These are phyloP conservation scores for Xylaria sp. DNA, from an alignment of 2,329 filamentous ascomycete genomes.

Conservation along the genomic window DNA sequence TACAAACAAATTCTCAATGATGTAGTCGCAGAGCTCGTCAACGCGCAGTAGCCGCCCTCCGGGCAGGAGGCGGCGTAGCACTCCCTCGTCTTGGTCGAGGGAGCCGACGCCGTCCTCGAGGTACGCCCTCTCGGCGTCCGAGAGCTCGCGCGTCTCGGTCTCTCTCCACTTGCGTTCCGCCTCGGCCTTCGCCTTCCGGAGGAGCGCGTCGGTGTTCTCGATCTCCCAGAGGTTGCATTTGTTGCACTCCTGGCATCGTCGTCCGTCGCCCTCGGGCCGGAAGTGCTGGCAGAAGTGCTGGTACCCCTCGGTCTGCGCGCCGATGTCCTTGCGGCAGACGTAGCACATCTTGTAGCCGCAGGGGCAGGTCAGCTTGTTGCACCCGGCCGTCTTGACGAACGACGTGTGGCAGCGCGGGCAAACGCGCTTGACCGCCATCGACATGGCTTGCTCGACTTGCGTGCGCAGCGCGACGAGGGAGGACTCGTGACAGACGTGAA, in stretches of 20 bases:
- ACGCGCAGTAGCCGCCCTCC: conserved; percentile 30
- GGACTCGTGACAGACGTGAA: conserved; percentile 88
- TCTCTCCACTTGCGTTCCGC: conserved; percentile 73
- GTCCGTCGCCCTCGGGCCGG: conserved; percentile 73
- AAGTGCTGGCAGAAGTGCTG: conserved; percentile 97
- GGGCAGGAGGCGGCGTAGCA: conserved; percentile 19
- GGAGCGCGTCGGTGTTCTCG: conserved; percentile 70
- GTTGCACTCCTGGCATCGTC: conserved; percentile 76
- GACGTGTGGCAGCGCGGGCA: conserved; percentile 89
- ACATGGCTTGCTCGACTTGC: conserved; percentile 90
- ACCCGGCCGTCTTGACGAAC: conserved; percentile 91
- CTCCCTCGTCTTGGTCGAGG: conserved; percentile 19
- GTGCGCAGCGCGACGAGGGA: conserved; percentile 80
- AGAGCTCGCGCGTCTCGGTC: conserved; percentile 62
- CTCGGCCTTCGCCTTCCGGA: conserved; percentile 68
- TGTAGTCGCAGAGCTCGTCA: conserved; percentile 37
- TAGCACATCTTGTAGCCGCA: conserved; percentile 99
- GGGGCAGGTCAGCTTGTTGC: conserved; percentile 94
- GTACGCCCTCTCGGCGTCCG: conserved; percentile 57
- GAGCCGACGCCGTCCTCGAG: conserved; percentile 54
- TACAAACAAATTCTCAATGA: conserved; percentile 36
- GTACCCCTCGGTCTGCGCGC: conserved; percentile 70
- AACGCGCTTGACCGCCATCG: conserved; percentile 89
- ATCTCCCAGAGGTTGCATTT: conserved; percentile 79
- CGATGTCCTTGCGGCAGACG: conserved; percentile 79